A percentile compares a stretch with the other conserved stretches of the same genome.
phyloP scores from a whole-genome alignment of 805 yeast genomes.

The Myxozyma neglecta region DNA sequence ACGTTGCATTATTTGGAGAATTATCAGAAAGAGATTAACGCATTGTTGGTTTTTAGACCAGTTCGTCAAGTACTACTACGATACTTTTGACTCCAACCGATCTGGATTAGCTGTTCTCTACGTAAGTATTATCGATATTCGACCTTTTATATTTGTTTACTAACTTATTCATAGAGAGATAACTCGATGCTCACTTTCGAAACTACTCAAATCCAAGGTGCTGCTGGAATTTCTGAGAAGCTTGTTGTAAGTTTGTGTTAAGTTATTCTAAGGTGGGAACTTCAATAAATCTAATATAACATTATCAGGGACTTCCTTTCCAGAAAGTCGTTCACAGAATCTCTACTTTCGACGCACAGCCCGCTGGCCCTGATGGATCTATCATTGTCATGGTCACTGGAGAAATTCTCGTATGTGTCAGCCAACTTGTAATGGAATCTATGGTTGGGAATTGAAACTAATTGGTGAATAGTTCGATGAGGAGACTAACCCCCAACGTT shows the following conservation, averaged over 20 bases:
- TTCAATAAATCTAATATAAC: background rate
- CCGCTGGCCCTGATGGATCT: conserved; percentile 82
- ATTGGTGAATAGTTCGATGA: conserved; percentile 59
- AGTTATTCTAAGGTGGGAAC: background rate
- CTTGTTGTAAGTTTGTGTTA: conserved; percentile 47
- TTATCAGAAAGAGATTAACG: background rate
- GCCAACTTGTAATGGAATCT: too few species aligned
- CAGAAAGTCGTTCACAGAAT: conserved; percentile 90
- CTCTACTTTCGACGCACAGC: conserved; percentile 96
- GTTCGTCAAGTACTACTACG: conserved; percentile 92
- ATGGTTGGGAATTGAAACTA: background rate
- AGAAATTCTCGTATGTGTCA: conserved; percentile 58
- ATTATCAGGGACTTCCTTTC: conserved; percentile 74
- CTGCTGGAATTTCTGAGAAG: conserved; percentile 89
- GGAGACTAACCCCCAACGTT: conserved; percentile 92
- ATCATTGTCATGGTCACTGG: conserved; percentile 98
- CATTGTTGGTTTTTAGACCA: conserved; percentile 48
- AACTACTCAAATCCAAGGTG: conserved; percentile 91
- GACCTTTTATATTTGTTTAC: background rate
- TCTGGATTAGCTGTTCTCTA: conserved; percentile 87
- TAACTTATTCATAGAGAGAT: conserved; percentile 56
- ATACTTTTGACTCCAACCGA: conserved; percentile 92
- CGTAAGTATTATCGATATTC: conserved; percentile 41
- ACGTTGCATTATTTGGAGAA: background rate
- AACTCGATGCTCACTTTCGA: conserved; percentile 98